Evolutionary conservation across 2,329 filamentous ascomycete genomes (phyloP).

Genomic region (Tolypocladium cylindrosporum): DNA sequence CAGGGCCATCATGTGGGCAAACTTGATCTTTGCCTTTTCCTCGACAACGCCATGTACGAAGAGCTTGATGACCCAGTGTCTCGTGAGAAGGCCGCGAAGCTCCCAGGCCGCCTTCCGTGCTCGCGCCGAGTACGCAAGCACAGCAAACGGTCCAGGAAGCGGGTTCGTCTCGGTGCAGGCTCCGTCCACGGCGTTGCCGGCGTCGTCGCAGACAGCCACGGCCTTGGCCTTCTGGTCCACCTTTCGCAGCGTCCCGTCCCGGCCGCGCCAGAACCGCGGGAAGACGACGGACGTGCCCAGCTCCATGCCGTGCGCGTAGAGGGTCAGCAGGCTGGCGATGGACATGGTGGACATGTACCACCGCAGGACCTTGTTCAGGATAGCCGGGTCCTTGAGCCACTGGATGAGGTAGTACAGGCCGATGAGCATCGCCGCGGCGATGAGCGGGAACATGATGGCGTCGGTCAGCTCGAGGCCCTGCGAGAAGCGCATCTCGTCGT

Average conservation of each 20-base stretch:
- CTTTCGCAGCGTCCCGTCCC: slow-evolving; percentile 30
- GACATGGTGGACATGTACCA: slow-evolving; percentile 77
- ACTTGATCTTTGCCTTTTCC: slow-evolving; percentile 39
- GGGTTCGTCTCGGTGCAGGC: slow-evolving; percentile 13
- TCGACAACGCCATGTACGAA: slow-evolving; percentile 40
- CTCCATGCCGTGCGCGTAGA: slow-evolving; percentile 63
- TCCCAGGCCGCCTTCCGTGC: slow-evolving; percentile 30
- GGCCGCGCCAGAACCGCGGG: slow-evolving; percentile 55
- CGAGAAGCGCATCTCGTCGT: slow-evolving; percentile 30
- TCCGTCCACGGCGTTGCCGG: slow-evolving; percentile 16
- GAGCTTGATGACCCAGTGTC: slow-evolving; percentile 40
- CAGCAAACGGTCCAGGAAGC: slow-evolving; percentile 22
- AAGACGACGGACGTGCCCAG: slow-evolving; percentile 60
- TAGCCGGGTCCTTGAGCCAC: slow-evolving; percentile 69
- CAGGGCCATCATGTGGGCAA: slow-evolving; percentile 48
- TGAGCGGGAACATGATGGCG: slow-evolving; percentile 73
- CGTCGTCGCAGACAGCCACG: slow-evolving; percentile 26
- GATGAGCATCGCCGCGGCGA: slow-evolving; percentile 62
- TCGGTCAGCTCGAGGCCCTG: slow-evolving; percentile 57
- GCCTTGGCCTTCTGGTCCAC: slow-evolving; percentile 30
- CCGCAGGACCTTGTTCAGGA: slow-evolving; percentile 75
- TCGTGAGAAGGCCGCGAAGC: slow-evolving; percentile 37
- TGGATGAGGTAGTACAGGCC: slow-evolving; percentile 83
- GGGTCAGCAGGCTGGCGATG: slow-evolving; percentile 62
- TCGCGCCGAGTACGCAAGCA: slow-evolving; percentile 18